A percentile compares a stretch with the other conserved stretches of the same genome.
phyloP scores from a whole-genome alignment of 169 alveolate genomes.

The Ophryocystis elektroscirrha region DNA sequence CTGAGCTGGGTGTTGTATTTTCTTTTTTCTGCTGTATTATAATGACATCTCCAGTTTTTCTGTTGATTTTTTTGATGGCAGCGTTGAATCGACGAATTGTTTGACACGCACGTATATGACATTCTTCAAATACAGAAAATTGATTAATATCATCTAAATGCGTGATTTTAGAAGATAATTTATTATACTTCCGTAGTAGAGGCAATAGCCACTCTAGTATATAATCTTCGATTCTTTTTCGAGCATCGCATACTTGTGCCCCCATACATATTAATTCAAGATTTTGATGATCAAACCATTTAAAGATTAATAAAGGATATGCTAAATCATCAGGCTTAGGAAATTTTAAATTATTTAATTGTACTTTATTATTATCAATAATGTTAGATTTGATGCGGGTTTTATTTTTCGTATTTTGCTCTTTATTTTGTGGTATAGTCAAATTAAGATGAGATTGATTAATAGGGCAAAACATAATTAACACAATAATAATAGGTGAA shows the following conservation, averaged over 20 bases:
- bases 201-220: slow-evolving; percentile 48
- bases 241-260: slow-evolving; percentile 46
- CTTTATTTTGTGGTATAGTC: background rate
- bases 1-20: slow-evolving; percentile 33
- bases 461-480: slow-evolving; percentile 29
- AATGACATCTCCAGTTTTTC: slow-evolving; percentile 45
- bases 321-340: slow-evolving; percentile 40
- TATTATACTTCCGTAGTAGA: slow-evolving; percentile 28
- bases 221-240: slow-evolving; percentile 44
- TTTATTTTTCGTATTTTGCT: background rate
- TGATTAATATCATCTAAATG: slow-evolving; percentile 13
- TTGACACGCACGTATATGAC: slow-evolving; percentile 41
- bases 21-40: slow-evolving; percentile 32
- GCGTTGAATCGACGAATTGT: slow-evolving; percentile 49
- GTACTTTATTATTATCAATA: too few relatives aligned
- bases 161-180: slow-evolving; percentile 17
- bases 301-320: slow-evolving; percentile 41
- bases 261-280: slow-evolving; percentile 41
- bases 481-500: slow-evolving; percentile 24
- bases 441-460: slow-evolving; percentile 3
- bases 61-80: slow-evolving; percentile 45
- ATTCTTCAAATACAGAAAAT: slow-evolving; percentile 41
- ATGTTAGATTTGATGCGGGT: too few relatives aligned
- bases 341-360: slow-evolving; percentile 15
- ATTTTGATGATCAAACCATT: slow-evolving; percentile 40